Evolutionary conservation across 495 filamentous ascomycete species (phyloP), one percentile per base, ranked within the genome.

Genomic region (Acidomyces sp.): DNA sequence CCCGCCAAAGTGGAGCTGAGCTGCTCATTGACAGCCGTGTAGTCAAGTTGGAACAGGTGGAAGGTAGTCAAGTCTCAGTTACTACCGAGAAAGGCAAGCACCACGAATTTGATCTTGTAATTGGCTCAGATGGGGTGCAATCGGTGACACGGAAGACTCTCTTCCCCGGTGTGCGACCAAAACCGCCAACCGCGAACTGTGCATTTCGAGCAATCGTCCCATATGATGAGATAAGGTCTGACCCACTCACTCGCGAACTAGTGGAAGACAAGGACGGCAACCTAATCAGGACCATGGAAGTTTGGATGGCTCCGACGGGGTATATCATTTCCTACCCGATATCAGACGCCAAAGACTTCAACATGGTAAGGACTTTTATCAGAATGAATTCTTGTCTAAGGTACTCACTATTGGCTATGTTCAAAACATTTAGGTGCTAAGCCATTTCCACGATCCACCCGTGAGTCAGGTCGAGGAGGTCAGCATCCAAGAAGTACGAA

Each of bases 321-420:
- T 65, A 70, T 47, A 65, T 66, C 16, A 71, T 72, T 51, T 61
- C 62, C 5, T 72, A 71, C 43, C 64, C 62, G 3, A 70, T 72
- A 12, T 62, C 62, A 3, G 58, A 54, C 6, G 66, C 65, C 2
- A 63, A 57, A 30, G 49, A 59, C 4, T 69, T 70, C 47, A 70
- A 72, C 40, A 62, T 70, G 57, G 68, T n/a, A n/a, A n/a, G n/a
- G n/a, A n/a, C n/a, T n/a, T n/a, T n/a, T n/a, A n/a, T n/a, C n/a
- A n/a, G n/a, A n/a, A n/a, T n/a, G n/a, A n/a, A n/a, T n/a, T n/a
- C n/a, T n/a, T n/a, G n/a, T n/a, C n/a, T n/a, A n/a, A n/a, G n/a
- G n/a, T n/a, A n/a, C n/a, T n/a, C n/a, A n/a, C n/a, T n/a, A n/a
- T n/a, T n/a, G n/a, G n/a, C n/a, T n/a, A n/a, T n/a, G n/a, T n/a